Conservation (phyloP, 352 stramenopile species). For the Halophytophthora polymorphica region DNA sequence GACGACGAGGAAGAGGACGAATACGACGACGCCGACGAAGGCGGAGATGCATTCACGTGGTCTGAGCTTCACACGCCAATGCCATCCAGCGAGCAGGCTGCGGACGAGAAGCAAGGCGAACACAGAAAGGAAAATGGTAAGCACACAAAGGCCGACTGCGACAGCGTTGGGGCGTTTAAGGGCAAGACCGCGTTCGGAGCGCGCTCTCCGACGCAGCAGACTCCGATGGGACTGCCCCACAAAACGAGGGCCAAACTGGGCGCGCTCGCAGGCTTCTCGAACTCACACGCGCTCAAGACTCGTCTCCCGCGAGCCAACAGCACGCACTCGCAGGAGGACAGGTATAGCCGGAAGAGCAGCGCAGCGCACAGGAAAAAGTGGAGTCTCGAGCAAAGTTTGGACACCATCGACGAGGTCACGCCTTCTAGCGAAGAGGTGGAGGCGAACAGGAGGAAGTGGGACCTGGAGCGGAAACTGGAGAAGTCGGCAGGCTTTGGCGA, state of each 20-base stretch:
- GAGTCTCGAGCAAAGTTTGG: slow-evolving; percentile 22
- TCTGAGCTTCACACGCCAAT: slow-evolving; percentile 20
- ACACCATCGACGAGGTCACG: slow-evolving; percentile 9
- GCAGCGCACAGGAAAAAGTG: slow-evolving; percentile 13
- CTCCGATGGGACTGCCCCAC: background rate
- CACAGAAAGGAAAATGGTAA: background rate
- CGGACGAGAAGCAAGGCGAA: background rate
- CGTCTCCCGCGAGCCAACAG: slow-evolving; percentile 15
- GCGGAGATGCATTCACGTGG: slow-evolving; percentile 16
- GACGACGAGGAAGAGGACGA: slow-evolving; percentile 28
- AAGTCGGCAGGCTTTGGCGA: too few species aligned
- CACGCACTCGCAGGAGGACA: slow-evolving; percentile 4
- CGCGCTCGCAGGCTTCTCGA: slow-evolving; percentile 25
- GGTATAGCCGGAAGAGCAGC: background rate
- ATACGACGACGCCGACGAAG: slow-evolving; percentile 9
- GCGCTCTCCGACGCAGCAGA: background rate
- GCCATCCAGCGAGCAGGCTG: background rate
- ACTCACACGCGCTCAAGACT: slow-evolving; percentile 18
- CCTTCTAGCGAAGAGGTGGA: slow-evolving; percentile 9
- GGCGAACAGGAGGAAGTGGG: slow-evolving; percentile 20
- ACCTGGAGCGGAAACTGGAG: slow-evolving; percentile 12
- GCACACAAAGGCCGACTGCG: background rate
- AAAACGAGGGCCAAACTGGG: slow-evolving; percentile 19
- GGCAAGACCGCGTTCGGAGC: background rate
- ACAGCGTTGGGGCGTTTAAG: background rate